Evolutionary conservation across 83 land plant genomes (phyloP).

Genomic region (Diphasiastrum complanatum): DNA sequence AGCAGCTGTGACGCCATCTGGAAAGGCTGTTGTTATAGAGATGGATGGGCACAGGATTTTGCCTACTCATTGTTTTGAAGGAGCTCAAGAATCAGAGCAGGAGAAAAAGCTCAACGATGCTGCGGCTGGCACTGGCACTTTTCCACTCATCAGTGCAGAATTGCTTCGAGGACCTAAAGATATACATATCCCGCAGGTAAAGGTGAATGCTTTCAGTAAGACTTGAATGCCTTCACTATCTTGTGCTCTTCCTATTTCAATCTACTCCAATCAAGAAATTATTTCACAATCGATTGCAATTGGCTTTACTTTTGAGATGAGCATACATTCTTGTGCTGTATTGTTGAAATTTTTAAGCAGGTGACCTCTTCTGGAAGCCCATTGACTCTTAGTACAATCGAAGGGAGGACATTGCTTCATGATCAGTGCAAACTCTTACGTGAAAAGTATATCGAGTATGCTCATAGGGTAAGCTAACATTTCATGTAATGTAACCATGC

Average conservation of each 20-base stretch:
- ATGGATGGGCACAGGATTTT: slow-evolving; percentile 40
- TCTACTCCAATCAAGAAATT: not conserved
- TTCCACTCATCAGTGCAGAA: slow-evolving; percentile 64
- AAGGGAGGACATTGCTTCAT: slow-evolving; percentile 84
- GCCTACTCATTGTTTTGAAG: slow-evolving; percentile 39
- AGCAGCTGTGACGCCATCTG: slow-evolving; percentile 36
- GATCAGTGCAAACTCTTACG: slow-evolving; percentile 83
- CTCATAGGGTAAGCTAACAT: slow-evolving; percentile 67
- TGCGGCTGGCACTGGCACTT: slow-evolving; percentile 24
- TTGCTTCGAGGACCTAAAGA: slow-evolving; percentile 75
- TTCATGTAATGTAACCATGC: not conserved
- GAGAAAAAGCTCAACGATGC: slow-evolving; percentile 13
- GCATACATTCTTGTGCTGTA: no score
- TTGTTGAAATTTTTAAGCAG: slow-evolving; percentile 5
- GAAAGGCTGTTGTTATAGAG: slow-evolving; percentile 54
- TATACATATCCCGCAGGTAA: slow-evolving; percentile 51
- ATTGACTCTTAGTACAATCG: slow-evolving; percentile 73
- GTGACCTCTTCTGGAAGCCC: slow-evolving; percentile 44
- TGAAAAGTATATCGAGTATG: slow-evolving; percentile 92
- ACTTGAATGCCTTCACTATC: not conserved
- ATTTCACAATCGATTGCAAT: not conserved
- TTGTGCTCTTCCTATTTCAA: not conserved
- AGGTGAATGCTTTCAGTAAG: not conserved
- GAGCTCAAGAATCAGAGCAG: slow-evolving; percentile 2
- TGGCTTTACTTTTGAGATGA: not conserved